Percentiles rank a stretch among this genome's conserved stretches.
Evolutionary conservation across 768 basidiomycete species (phyloP).

Genomic region (Amanita pallidorosea): DNA sequence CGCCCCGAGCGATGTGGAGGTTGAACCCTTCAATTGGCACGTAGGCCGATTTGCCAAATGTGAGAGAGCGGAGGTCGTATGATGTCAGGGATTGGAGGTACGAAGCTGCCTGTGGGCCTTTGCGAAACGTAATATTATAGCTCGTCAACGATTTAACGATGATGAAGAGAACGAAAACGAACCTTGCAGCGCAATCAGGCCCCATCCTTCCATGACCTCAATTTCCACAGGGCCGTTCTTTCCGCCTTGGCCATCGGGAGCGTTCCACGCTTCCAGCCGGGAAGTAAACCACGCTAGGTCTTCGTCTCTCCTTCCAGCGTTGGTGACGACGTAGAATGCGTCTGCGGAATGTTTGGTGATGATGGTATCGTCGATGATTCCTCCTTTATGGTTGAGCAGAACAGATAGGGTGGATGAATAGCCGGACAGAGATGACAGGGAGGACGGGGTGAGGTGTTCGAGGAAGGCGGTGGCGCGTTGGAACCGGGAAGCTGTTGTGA

Average conservation of each 20-base stretch:
- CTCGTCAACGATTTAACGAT: neutral
- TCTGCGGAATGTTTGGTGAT: conserved; percentile 75
- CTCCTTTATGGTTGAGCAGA: conserved; percentile 78
- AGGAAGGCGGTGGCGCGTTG: conserved; percentile 72
- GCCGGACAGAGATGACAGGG: conserved; percentile 51
- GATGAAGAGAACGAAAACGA: conserved; percentile 4
- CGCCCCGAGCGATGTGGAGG: conserved; percentile 85
- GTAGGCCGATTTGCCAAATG: conserved; percentile 80
- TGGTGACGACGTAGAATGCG: conserved; percentile 92
- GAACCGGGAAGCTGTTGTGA: conserved; percentile 67
- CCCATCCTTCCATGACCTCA: conserved; percentile 76
- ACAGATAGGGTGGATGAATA: conserved; percentile 83
- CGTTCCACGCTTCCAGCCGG: conserved; percentile 74
- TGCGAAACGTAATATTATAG: neutral
- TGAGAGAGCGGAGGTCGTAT: conserved; percentile 61
- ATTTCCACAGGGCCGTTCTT: conserved; percentile 60
- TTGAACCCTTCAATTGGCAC: conserved; percentile 69
- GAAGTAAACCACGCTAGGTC: conserved; percentile 79
- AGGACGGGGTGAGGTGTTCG: conserved; percentile 84
- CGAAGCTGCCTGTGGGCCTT: conserved; percentile 74
- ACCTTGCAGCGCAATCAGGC: conserved; percentile 91
- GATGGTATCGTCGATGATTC: conserved; percentile 94
- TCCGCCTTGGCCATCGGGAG: conserved; percentile 21
- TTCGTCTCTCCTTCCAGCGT: conserved; percentile 76
- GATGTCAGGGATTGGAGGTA: conserved; percentile 71